Percentiles rank a stretch among this genome's conserved stretches.
Conservation (phyloP, 2,329 filamentous ascomycete species). For the Fusarium sp. region DNA sequence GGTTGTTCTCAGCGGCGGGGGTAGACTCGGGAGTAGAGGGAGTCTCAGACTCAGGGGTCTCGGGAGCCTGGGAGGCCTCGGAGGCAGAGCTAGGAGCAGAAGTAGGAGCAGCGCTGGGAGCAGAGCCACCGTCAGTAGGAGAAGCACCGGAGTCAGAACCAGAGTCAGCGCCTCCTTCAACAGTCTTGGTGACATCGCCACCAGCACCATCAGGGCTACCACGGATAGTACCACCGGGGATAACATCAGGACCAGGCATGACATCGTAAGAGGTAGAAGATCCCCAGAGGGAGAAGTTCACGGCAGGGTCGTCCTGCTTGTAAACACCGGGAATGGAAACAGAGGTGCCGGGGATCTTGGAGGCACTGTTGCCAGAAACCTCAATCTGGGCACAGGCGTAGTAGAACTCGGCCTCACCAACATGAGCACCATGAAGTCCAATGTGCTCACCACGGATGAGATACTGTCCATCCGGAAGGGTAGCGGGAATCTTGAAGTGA, state of each 20-base stretch:
- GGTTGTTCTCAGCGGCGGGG: neutral
- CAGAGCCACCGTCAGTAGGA: neutral
- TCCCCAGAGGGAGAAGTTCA: slow-evolving; percentile 19
- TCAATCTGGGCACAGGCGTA: slow-evolving; percentile 36
- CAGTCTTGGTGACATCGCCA: slow-evolving; percentile 3
- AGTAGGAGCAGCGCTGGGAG: neutral
- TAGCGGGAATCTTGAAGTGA: slow-evolving; percentile 21
- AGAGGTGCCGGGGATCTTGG: slow-evolving; percentile 6
- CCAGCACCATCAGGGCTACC: slow-evolving; percentile 6
- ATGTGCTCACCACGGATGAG: slow-evolving; percentile 36
- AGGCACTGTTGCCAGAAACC: slow-evolving; percentile 24
- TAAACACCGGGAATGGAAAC: slow-evolving; percentile 20
- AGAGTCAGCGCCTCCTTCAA: slow-evolving; percentile 8
- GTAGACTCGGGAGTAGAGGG: neutral
- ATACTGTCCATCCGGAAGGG: slow-evolving; percentile 20
- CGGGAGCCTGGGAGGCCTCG: neutral
- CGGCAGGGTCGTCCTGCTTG: slow-evolving; percentile 17
- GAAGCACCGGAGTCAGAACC: neutral
- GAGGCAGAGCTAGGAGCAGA: neutral
- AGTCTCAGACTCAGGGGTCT: too few relatives aligned
- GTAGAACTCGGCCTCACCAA: slow-evolving; percentile 33
- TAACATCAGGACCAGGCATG: slow-evolving; percentile 10
- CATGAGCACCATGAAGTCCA: slow-evolving; percentile 33
- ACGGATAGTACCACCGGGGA: slow-evolving; percentile 18
- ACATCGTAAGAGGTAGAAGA: slow-evolving; percentile 10